phyloP scores from a whole-genome alignment of 306 rosid species.

The Gynostemma pentaphyllum region DNA sequence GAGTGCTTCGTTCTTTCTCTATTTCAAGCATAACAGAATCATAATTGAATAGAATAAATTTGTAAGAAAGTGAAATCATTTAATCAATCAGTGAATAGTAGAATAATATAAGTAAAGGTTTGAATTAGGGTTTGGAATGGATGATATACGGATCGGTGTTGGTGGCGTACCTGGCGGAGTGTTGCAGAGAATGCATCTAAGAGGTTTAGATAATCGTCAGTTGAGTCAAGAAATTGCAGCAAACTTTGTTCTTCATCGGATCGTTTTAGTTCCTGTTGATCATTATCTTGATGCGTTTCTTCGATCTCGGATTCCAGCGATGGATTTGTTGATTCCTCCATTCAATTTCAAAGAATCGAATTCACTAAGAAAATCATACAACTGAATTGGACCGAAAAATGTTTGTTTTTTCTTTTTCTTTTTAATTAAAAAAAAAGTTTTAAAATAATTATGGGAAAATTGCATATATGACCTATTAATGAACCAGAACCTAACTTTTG shows the following conservation, averaged over 20 bases:
- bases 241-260: constrained; percentile 8
- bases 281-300: constrained; percentile 2
- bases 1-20: background rate
- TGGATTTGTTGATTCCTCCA: constrained; percentile 3
- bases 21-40: background rate
- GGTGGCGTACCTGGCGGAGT: constrained; percentile 58
- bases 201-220: constrained; percentile 41
- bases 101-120: background rate
- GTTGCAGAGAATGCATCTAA: constrained; percentile 44
- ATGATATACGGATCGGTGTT: background rate
- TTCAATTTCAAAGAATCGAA: background rate
- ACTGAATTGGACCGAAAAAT: background rate
- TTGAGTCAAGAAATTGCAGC: constrained; percentile 60
- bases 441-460: too few species aligned
- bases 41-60: background rate
- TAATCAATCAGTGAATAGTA: too few species aligned
- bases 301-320: background rate
- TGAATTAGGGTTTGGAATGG: background rate
- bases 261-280: background rate
- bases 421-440: too few species aligned
- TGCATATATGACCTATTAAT: too few species aligned
- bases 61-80: background rate
- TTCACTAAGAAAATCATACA: background rate
- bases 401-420: too few species aligned
- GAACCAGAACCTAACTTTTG: too few species aligned